Evolutionary conservation across 345 rosid genomes (phyloP).

Genomic region (Eucalyptus coolabah): DNA sequence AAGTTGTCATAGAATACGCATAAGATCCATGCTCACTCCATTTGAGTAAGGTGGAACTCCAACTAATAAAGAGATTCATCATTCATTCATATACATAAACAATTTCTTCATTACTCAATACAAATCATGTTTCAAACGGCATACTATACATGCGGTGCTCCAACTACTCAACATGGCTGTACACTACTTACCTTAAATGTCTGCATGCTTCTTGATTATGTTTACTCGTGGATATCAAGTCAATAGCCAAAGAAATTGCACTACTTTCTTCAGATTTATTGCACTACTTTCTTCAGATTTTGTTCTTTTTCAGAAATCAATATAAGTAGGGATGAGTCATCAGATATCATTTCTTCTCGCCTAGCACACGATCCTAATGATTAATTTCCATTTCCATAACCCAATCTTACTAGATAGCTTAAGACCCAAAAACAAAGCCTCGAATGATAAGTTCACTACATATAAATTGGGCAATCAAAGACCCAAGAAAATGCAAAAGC

Average conservation of each 20-base stretch:
- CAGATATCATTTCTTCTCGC: not conserved
- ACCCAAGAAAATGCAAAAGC: no score
- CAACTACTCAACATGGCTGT: not conserved
- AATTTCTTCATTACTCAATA: not conserved
- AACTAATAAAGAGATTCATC: not conserved
- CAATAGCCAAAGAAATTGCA: not conserved
- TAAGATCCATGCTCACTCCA: not conserved
- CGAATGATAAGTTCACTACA: not conserved
- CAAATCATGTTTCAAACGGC: not conserved
- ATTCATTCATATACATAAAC: not conserved
- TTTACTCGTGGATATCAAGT: not conserved
- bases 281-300: not conserved
- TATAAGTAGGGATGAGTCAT: not conserved
- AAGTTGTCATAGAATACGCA: not conserved
- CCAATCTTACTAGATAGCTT: not conserved
- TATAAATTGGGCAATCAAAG: not conserved
- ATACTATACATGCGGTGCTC: not conserved
- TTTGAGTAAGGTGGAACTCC: not conserved
- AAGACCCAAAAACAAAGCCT: not conserved
- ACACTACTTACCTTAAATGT: not conserved
- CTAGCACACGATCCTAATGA: not conserved
- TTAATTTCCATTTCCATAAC: not conserved
- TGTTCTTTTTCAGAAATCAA: not conserved
- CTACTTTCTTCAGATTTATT: not conserved
- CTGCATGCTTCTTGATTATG: not conserved